Base-by-base conservation (phyloP, 768 basidiomycete genomes). In the Boletellus ananas region DNA sequence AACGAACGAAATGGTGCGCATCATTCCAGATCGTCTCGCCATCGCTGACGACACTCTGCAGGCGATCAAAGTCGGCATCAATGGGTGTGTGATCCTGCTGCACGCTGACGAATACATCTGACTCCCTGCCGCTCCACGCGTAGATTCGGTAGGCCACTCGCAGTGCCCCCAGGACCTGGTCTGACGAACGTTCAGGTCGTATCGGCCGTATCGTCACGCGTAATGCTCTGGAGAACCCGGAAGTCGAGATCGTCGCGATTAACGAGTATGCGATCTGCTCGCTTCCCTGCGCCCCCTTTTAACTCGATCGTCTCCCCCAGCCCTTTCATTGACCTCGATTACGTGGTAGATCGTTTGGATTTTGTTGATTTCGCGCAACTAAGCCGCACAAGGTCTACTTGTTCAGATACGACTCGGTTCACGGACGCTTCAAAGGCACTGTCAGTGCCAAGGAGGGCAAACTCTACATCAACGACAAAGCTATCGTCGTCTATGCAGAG, bases 121-220 rank as follows among this genome's bases (percentile, higher is more conserved):
- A 66, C 50, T 43, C 18, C 16, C 3, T 29, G n/a, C 10, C 36
- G n/a, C 50, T 43, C 37, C 41, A 52, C 58, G 11, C 49, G 45
- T 59, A 48, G 87, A 78, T 92, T 93, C 73, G 90, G 90, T 90
- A 67, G 67, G 86, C 64, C 20, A 13, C 25, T 17, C 21, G 33
- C 43, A 18, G 2, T 18, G 9, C n/a, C 3, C n/a, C 17, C 11
- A 36, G 17, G 1, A 16, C 10, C 1, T 17, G 36, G 49, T 43
- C 54, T 65, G 41, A 68, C 36, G 3, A 39, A 60, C n/a, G 64
- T 35, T 6, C 12, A 67, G 95, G 95, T 79, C 95, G 96, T 79
- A 98, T 98, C 69, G 95, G 96, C 72, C 95, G 96, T 74, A 95
- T 98, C 70, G 96, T 98, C 58, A 78, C 88, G 72, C 88, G 96